These are phyloP conservation scores for Vitis amurensis DNA, from an alignment of 164 flowering plant species.

Conservation along the genomic window DNA sequence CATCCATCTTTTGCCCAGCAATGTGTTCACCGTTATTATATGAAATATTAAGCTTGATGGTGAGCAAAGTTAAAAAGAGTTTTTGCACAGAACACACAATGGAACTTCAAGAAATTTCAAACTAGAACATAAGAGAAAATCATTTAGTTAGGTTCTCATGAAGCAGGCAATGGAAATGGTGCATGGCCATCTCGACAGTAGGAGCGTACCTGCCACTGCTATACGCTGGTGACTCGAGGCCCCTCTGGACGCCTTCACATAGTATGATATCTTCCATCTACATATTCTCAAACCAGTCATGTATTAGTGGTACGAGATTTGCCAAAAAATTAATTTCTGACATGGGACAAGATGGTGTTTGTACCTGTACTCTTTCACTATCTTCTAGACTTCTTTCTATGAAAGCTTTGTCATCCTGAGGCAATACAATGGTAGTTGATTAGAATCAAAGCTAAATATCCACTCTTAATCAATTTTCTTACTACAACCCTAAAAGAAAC, in stretches of 20 bases:
- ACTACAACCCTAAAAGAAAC: no score
- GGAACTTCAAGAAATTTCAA: no score
- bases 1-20: no score
- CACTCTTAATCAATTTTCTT: neutral
- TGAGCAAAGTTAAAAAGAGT: no score
- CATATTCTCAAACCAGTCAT: neutral
- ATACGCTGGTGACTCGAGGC: constrained; percentile 87
- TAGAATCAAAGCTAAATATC: neutral
- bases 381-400: constrained; percentile 68
- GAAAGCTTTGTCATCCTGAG: constrained; percentile 67
- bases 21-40: no score
- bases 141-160: constrained; percentile 31
- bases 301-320: neutral
- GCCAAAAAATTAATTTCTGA: no score
- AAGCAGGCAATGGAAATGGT: constrained; percentile 75
- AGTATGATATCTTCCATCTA: constrained; percentile 79
- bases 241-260: constrained; percentile 80
- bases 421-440: neutral
- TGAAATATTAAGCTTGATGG: no score
- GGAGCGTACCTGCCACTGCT: constrained; percentile 77
- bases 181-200: constrained; percentile 77
- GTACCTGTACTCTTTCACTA: constrained; percentile 86
- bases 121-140: neutral
- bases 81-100: no score
- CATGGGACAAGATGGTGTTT: neutral